phyloP scores from a whole-genome alignment of 345 rosid genomes.

The Euphorbia lathyris region DNA sequence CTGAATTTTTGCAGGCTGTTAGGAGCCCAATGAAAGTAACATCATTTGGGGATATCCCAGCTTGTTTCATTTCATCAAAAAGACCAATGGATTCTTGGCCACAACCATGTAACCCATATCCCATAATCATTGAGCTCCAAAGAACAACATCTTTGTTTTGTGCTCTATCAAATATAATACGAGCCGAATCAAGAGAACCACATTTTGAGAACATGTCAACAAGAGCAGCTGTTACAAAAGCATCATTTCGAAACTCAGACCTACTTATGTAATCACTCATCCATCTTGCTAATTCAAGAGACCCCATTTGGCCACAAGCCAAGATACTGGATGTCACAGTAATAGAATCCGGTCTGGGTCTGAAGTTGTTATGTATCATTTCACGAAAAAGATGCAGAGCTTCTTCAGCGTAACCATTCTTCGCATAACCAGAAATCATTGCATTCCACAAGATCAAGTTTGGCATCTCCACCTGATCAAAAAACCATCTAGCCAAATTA shows the following conservation, averaged over 20 bases:
- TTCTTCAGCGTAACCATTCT: conserved; percentile 60
- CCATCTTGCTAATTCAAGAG: conserved; percentile 61
- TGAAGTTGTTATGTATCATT: conserved; percentile 41
- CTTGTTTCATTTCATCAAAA: conserved; percentile 43
- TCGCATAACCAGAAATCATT: conserved; percentile 73
- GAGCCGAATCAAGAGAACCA: conserved; percentile 53
- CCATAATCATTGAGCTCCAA: conserved; percentile 73
- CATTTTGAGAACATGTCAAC: conserved; percentile 77
- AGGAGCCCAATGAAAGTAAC: conserved; percentile 67
- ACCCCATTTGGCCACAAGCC: conserved; percentile 67
- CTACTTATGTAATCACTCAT: conserved; percentile 43
- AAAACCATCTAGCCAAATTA: conserved; percentile 40
- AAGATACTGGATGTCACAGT: conserved; percentile 50
- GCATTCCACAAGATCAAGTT: conserved; percentile 64
- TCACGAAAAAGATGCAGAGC: conserved; percentile 49
- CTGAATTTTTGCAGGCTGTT: conserved; percentile 64
- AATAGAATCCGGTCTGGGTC: conserved; percentile 47
- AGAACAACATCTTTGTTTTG: conserved; percentile 54
- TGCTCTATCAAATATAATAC: conserved; percentile 50
- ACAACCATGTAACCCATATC: conserved; percentile 66
- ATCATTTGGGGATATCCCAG: conserved; percentile 55
- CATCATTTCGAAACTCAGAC: conserved; percentile 39
- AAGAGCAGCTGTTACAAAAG: conserved; percentile 46
- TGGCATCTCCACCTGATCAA: conserved; percentile 49
- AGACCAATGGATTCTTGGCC: conserved; percentile 56